Evolutionary conservation across 441 rosid genomes (phyloP).

Genomic region (Syzygium malaccense): DNA sequence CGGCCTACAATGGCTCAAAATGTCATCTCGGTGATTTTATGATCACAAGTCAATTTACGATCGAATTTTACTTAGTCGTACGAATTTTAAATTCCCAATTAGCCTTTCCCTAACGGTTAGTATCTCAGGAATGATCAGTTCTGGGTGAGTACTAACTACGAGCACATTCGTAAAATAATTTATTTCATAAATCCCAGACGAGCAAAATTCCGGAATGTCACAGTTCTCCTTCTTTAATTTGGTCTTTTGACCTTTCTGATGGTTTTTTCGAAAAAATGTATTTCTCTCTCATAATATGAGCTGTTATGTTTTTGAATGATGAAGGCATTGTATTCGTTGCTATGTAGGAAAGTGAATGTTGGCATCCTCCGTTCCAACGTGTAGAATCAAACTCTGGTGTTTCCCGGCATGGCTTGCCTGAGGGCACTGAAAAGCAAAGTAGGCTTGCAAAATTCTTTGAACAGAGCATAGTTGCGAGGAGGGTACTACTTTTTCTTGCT

Average conservation of each 20-base stretch:
- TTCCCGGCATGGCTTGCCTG: constrained; percentile 9
- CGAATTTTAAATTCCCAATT: too few relatives aligned
- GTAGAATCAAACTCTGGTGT: constrained; percentile 12
- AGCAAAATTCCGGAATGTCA: too few relatives aligned
- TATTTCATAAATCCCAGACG: too few relatives aligned
- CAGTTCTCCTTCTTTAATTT: not conserved
- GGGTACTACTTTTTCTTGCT: constrained; percentile 50
- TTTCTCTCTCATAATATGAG: not conserved
- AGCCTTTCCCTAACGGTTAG: too few relatives aligned
- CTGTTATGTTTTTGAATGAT: not conserved
- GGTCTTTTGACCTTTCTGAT: not conserved
- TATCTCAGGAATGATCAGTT: too few relatives aligned
- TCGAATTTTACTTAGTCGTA: too few relatives aligned
- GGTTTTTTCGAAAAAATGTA: not conserved
- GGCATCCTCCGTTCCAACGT: constrained; percentile 33
- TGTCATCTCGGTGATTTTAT: too few relatives aligned
- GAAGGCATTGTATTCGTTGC: constrained; percentile 45
- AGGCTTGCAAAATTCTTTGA: constrained; percentile 51
- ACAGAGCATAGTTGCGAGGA: constrained; percentile 42
- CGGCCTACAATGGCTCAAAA: too few relatives aligned
- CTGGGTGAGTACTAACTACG: too few relatives aligned
- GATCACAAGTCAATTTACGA: too few relatives aligned
- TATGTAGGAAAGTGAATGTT: constrained; percentile 48
- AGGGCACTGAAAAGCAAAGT: constrained; percentile 21
- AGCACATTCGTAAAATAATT: too few relatives aligned